phyloP scores from a whole-genome alignment of 805 yeast genomes.

The Kuraishia piskuri region DNA sequence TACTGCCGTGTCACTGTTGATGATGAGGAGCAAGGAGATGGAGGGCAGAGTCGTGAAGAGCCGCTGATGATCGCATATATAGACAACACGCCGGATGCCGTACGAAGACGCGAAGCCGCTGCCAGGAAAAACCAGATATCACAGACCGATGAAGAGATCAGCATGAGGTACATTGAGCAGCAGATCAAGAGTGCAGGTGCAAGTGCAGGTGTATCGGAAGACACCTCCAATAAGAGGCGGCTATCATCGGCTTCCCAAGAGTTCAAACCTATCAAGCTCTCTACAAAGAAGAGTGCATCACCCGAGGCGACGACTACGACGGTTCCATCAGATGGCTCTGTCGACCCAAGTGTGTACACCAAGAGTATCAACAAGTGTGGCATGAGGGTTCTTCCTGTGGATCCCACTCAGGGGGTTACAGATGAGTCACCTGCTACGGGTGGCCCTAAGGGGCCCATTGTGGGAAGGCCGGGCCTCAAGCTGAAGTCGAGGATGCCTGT shows the following conservation, averaged over 20 bases:
- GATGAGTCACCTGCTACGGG: not conserved
- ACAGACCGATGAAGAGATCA: constrained; percentile 37
- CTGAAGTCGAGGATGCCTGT: not conserved
- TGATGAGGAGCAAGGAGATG: constrained; percentile 22
- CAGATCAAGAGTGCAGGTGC: constrained; percentile 35
- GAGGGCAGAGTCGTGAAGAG: constrained; percentile 22
- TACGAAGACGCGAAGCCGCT: constrained; percentile 28
- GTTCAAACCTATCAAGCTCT: constrained; percentile 1
- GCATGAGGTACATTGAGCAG: constrained; percentile 31
- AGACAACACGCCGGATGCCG: constrained; percentile 43
- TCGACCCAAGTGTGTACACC: not conserved
- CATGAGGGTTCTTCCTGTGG: constrained; percentile 16
- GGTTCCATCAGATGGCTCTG: constrained; percentile 4
- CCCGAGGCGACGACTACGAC: not conserved
- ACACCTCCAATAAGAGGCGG: constrained; percentile 11
- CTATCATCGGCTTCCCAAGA: not conserved
- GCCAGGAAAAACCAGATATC: constrained; percentile 26
- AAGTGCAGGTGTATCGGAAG: constrained; percentile 4
- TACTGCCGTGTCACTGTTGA: constrained; percentile 40
- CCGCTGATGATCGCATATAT: constrained; percentile 36
- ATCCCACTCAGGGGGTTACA: constrained; percentile 3
- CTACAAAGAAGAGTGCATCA: not conserved
- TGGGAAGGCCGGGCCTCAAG: not conserved
- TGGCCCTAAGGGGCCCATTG: not conserved
- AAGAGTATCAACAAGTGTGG: constrained; percentile 21